Evolutionary conservation across 2,329 filamentous ascomycete species (phyloP).

Genomic region (Septoria petroselini): DNA sequence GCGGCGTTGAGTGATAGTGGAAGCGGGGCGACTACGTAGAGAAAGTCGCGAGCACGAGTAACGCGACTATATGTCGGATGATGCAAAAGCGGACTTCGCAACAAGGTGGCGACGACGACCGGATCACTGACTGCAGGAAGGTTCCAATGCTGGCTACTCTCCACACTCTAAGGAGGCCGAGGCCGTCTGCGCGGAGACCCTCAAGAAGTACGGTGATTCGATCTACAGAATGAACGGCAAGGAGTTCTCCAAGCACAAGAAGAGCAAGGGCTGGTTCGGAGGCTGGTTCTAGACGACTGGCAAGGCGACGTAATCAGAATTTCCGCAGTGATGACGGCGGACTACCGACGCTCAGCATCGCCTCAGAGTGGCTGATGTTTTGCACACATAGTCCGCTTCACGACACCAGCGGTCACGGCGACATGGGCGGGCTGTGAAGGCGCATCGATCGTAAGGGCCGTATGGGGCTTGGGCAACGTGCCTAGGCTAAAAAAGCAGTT

Average conservation of each 20-base stretch:
- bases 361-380: no score
- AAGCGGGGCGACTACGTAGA: background rate
- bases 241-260: background rate
- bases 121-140: background rate
- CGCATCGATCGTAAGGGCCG: no score
- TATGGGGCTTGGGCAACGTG: background rate
- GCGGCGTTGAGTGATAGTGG: background rate
- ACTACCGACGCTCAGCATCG: no score
- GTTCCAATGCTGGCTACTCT: constrained; percentile 1
- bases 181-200: constrained; percentile 3
- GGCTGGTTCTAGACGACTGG: constrained; percentile 1
- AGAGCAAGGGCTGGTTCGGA: constrained; percentile 6
- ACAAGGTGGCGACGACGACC: background rate
- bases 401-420: no score
- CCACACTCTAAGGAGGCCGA: background rate
- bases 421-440: no score
- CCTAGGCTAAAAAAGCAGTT: constrained; percentile 6
- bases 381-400: no score
- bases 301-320: background rate
- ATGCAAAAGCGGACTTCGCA: background rate
- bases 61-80: background rate
- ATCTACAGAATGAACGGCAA: constrained; percentile 8
- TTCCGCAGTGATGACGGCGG: no score
- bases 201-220: constrained; percentile 6
- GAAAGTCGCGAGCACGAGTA: background rate